Base-by-base conservation (phyloP, 2,329 filamentous ascomycete species). In the Chaetomium sp. region DNA sequence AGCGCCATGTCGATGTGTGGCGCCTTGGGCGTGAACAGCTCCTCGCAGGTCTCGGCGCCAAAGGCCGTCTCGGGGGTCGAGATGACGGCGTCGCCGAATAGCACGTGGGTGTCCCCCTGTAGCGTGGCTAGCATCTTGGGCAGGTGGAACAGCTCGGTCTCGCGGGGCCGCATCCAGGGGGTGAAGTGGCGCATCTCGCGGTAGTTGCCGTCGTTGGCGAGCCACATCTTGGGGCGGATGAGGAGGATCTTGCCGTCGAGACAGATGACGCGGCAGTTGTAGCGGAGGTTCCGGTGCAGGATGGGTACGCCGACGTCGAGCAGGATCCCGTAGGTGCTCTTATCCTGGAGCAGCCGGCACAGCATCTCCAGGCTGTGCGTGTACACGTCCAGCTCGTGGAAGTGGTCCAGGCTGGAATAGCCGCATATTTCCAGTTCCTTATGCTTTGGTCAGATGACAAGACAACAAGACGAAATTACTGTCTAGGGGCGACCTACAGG, bases 161-260 rank as follows among this genome's bases (percentile, higher is more conserved):
- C 70, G 14, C 78, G 74, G 1, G 77, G 76, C 4, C 79, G 72
- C 52, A 77, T 73, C 85, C 85, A 88, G 0, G 84, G 79, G 1
- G 79, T 82, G 65, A 88, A 88, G 68, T 82, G 77, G 12, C 81
- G 70, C 70, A 77, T 77, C 65, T 86, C 82, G 34, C 79, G 70
- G 66, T 81, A 85, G 61, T 84, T 87, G 1, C 86, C 87, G 68
- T 89, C 85, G 58, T 87, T 86, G 48, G 86, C 86, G 5, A 91
- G 77, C 64, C 76, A 63, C 56, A 65, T 64, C 54, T 65, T 65
- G 41, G 64, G 64, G 34, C 62, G 76, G 55, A 94, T 86, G 56
- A 86, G 74, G 14, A 91, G 71, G 19, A 91, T 84, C 70, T 85
- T 82, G 50, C 81, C 79, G 62, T 91, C 80, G 50, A 83, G 75